phyloP scores from a whole-genome alignment of 768 basidiomycete genomes.

The Baorangia bicolor region DNA sequence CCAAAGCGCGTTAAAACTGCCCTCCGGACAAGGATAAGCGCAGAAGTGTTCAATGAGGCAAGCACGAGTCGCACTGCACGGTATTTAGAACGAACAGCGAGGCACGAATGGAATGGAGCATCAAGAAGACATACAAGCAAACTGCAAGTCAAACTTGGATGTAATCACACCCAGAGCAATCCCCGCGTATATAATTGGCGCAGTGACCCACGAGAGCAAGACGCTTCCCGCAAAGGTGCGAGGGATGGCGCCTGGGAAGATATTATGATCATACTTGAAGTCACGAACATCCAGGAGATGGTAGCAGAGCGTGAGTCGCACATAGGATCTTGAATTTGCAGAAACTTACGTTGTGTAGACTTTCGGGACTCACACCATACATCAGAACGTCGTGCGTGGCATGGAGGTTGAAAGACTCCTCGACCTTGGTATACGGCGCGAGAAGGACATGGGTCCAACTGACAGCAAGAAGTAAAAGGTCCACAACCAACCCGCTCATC shows the following conservation, averaged over 20 bases:
- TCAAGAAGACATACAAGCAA: conserved; percentile 51
- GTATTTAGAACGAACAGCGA: background rate
- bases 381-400: conserved; percentile 84
- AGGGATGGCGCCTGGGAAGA: conserved; percentile 87
- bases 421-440: conserved; percentile 93
- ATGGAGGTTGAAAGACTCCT: conserved; percentile 96
- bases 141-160: conserved; percentile 68
- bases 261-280: conserved; percentile 82
- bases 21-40: conserved; percentile 62
- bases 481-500: conserved; percentile 37
- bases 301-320: conserved; percentile 5
- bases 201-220: conserved; percentile 57
- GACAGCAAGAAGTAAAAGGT: conserved; percentile 48
- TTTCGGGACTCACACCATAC: conserved; percentile 54
- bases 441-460: conserved; percentile 70
- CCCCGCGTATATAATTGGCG: conserved; percentile 47
- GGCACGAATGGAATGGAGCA: background rate
- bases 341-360: conserved; percentile 49
- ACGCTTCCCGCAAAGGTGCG: conserved; percentile 82
- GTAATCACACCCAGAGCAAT: conserved; percentile 41
- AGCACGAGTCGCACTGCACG: conserved; percentile 70
- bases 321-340: background rate
- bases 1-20: conserved; percentile 68
- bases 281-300: background rate
- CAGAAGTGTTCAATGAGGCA: conserved; percentile 59